Base-by-base conservation (phyloP, 768 basidiomycete species). In the Baorangia bicolor region DNA sequence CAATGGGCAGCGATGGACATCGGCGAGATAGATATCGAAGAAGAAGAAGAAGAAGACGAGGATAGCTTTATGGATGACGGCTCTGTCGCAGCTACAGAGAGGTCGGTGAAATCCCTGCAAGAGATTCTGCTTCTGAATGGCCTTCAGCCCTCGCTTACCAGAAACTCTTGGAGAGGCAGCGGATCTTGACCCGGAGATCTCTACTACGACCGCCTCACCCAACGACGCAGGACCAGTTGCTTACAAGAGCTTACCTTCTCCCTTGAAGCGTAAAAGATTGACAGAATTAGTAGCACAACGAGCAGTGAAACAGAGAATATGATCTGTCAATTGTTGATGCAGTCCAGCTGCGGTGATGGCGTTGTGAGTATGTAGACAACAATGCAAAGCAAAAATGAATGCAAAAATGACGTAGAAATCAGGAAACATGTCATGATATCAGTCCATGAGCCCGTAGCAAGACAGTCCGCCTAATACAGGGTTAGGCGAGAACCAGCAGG, bases 381-480 rank as follows among this genome's bases (percentile, higher is more conserved):
- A 56, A 52, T 58, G 63, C 47, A 49, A 56, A 49, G 46, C 44
- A 60, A 52, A 64, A 45, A 60, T 37, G 56, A 13, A 60, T 53
- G 58, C 54, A 55, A 56, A 62, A 57, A 65, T 64, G 48, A 27
- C 34, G 30, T 34, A 46, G 57, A 67, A 60, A 69, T 67, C 49
- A 54, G 43, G 28, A 55, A 50, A 60, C 59, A 64, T 58, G 47
- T 64, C 51, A 68, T 53, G 78, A 68, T 62, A 81, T 78, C 33
- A 79, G 68, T 54, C 77, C 77, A 62, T 76, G 79, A 28, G 67
- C 65, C 28, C 74, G 76, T 52, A 91, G 77, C 53, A 92, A 73
- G 47, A 78, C 77, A 49, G 80, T 82, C 86, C 88, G 91, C 68
- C 90, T 92, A 33, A 51, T 58, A 34, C 25, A 46, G 43, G 12